Evolutionary conservation across 208 protist species (phyloP), one percentile per base, ranked within the genome.

Genomic region (Acanthamoeba triangularis): DNA sequence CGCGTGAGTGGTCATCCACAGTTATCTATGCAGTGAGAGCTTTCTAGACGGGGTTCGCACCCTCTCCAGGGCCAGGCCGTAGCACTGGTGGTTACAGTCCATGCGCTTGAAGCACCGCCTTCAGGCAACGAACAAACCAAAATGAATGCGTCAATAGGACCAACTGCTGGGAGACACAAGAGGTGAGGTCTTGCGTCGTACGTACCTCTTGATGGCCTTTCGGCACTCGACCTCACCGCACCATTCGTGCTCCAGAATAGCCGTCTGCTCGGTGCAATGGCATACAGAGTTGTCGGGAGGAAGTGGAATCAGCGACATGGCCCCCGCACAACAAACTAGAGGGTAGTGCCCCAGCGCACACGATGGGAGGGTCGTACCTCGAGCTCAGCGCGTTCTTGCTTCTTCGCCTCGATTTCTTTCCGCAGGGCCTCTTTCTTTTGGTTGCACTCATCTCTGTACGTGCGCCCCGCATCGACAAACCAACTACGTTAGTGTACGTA

Each of bases 241-340:
- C n/a, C 80, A 90, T 18, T 90, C 80, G 35, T 56, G 54, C 13
- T 90, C 80, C 25, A 90, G 13, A 18, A 90, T 52, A 8, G 54
- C 25, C 49, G 20, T 35, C 80, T 90, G 54, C 30, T 30, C 16
- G 20, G 54, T 13, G 11, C 54, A 61, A 25, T 13, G 54, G 1
- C 59, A 63, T 8, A 6, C 14, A 30, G 8, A 65, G 23, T 23
- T 3, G 37, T 41, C n/a, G 54, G 54, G 5, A 5, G 20, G 54
- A 23, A 23, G 20, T 13, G 3, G 54, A 37, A 74, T 13, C 0
- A 74, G 33, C 10, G 65, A 74, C 61, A 5, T 4, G 28, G 23
- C 28, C 61, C 23, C 3, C 28, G 16, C 23, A 18, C 28, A 8
- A 10, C 49, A 54, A 54, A 54, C 49, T 1, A 18, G 49, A 54